Conservation (phyloP, 768 basidiomycete species). For the Mycena crocata region DNA sequence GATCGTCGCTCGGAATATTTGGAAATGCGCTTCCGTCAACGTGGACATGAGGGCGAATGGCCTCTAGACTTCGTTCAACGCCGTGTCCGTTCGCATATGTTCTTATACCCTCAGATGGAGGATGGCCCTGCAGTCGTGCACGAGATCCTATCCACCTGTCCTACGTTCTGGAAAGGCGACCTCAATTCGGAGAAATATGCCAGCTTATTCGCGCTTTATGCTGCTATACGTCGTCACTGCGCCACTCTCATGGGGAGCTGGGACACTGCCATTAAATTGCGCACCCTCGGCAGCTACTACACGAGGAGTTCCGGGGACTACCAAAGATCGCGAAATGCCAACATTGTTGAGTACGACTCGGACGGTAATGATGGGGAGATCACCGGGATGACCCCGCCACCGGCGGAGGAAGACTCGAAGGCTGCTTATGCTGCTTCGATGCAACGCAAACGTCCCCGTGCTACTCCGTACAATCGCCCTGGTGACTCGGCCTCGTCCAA, state of each 20-base stretch:
- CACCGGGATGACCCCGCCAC: not conserved
- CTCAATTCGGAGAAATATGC: not conserved
- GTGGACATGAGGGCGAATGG: not conserved
- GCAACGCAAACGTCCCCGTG: too few species aligned
- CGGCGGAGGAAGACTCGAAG: not conserved
- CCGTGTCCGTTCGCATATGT: not conserved
- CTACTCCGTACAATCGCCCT: too few species aligned
- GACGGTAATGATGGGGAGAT: not conserved
- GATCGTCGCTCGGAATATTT: too few species aligned
- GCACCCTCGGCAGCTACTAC: not conserved
- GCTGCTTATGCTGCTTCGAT: not conserved
- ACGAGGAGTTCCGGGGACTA: not conserved
- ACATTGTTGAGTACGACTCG: too few species aligned
- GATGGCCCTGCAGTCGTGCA: not conserved
- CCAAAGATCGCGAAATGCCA: too few species aligned
- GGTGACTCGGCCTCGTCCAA: not conserved
- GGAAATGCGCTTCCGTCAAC: not conserved
- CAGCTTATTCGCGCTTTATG: not conserved
- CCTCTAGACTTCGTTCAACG: not conserved
- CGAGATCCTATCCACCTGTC: not conserved
- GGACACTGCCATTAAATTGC: not conserved
- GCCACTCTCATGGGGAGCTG: slow-evolving; percentile 7
- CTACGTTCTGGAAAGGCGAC: not conserved
- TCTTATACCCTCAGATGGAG: not conserved
- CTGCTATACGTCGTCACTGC: not conserved